These are phyloP conservation scores for Cymodocea nodosa DNA, from an alignment of 116 monocot species.

Conservation along the genomic window DNA sequence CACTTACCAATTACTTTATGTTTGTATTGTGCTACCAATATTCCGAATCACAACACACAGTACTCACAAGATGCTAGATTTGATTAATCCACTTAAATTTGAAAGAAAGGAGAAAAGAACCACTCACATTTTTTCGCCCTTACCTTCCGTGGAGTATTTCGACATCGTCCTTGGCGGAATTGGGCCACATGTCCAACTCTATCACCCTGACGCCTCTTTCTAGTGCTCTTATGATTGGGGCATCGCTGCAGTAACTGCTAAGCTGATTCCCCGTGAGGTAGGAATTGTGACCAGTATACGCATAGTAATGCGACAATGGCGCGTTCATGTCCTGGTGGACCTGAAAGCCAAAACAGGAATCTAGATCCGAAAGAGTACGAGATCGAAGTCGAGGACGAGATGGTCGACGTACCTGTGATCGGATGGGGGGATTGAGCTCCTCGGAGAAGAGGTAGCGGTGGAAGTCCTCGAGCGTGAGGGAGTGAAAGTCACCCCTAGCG, in stretches of 20 bases:
- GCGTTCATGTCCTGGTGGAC: conserved; percentile 60
- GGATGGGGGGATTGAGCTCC: conserved; percentile 70
- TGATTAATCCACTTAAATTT: too few species aligned
- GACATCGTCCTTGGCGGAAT: conserved; percentile 38
- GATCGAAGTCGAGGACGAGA: not conserved
- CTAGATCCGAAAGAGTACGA: not conserved
- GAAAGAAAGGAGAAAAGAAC: not conserved
- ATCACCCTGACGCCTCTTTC: conserved; percentile 61
- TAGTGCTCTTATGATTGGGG: conserved; percentile 53
- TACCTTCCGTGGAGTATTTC: conserved; percentile 59
- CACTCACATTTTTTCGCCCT: not conserved
- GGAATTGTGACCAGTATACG: conserved; percentile 70
- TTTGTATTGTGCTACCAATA: too few species aligned
- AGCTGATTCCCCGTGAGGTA: conserved; percentile 73
- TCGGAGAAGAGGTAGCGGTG: conserved; percentile 55
- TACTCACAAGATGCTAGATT: too few species aligned
- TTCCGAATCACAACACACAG: too few species aligned
- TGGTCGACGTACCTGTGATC: conserved; percentile 26
- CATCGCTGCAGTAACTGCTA: conserved; percentile 59
- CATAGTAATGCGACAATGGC: conserved; percentile 57
- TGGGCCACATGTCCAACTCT: conserved; percentile 76
- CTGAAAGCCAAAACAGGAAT: conserved; percentile 4
- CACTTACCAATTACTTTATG: too few species aligned
- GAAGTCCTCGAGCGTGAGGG: conserved; percentile 55
- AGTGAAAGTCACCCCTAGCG: conserved; percentile 9